phyloP scores from a whole-genome alignment of 2,329 filamentous ascomycete species.

The Colletotrichum sp. region DNA sequence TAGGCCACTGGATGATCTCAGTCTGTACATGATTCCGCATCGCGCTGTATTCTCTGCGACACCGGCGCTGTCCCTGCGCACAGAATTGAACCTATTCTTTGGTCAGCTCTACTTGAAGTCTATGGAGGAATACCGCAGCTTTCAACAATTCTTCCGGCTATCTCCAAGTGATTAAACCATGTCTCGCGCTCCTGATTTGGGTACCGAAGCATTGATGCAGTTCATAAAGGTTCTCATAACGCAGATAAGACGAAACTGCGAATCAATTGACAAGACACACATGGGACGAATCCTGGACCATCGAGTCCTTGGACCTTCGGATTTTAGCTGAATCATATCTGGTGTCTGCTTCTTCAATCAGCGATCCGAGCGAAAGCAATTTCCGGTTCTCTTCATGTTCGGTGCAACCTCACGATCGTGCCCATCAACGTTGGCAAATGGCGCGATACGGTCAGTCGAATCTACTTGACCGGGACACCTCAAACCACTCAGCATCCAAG shows the following conservation, averaged over 20 bases:
- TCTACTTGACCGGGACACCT: too few relatives aligned
- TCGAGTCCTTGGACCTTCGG: background rate
- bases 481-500: too few relatives aligned
- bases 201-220: slow-evolving; percentile 17
- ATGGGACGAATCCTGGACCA: background rate
- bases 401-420: too few relatives aligned
- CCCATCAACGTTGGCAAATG: too few relatives aligned
- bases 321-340: too few relatives aligned
- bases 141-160: slow-evolving; percentile 56
- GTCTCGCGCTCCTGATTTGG: too few relatives aligned
- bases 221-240: slow-evolving; percentile 42
- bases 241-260: slow-evolving; percentile 40
- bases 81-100: slow-evolving; percentile 68
- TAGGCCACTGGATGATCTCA: slow-evolving; percentile 48
- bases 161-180: too few relatives aligned
- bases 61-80: background rate
- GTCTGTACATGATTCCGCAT: slow-evolving; percentile 44
- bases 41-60: too few relatives aligned
- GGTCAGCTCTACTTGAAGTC: slow-evolving; percentile 69
- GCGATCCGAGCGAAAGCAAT: too few relatives aligned
- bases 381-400: too few relatives aligned
- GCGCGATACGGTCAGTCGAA: too few relatives aligned
- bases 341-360: too few relatives aligned
- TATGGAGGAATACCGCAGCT: slow-evolving; percentile 56
- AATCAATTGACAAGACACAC: slow-evolving; percentile 45